phyloP scores from a whole-genome alignment of 352 stramenopile genomes.

The Globisporangium mamillatum region DNA sequence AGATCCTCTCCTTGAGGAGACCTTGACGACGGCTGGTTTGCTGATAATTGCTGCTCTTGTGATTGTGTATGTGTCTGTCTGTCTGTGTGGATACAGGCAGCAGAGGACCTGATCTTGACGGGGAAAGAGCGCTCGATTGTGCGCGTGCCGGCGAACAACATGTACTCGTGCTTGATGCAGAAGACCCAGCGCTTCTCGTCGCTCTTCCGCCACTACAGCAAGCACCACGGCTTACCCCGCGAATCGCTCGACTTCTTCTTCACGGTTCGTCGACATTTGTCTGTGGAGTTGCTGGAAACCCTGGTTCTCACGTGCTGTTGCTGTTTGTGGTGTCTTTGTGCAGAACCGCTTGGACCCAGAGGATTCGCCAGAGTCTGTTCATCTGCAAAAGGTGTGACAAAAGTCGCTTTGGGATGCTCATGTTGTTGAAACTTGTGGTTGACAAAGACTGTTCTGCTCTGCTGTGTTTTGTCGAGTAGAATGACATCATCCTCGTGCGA shows the following conservation, averaged over 20 bases:
- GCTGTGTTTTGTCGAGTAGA: constrained; percentile 30
- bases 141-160: constrained; percentile 82
- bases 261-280: constrained; percentile 43
- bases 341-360: constrained; percentile 78
- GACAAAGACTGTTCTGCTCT: constrained; percentile 9
- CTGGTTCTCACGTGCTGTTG: background rate
- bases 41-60: background rate
- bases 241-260: constrained; percentile 98
- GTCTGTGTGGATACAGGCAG: constrained; percentile 34
- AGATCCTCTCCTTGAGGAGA: background rate
- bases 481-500: constrained; percentile 84
- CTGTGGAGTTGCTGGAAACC: background rate
- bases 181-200: constrained; percentile 98
- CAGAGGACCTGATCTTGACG: constrained; percentile 71
- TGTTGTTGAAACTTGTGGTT: constrained; percentile 8
- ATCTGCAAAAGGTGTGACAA: constrained; percentile 69
- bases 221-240: constrained; percentile 96
- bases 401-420: background rate
- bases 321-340: background rate
- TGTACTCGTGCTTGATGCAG: constrained; percentile 96
- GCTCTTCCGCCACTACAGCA: constrained; percentile 98
- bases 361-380: constrained; percentile 81
- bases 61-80: background rate
- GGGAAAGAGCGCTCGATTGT: constrained; percentile 83
- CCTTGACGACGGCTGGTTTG: constrained; percentile 45